phyloP scores from a whole-genome alignment of 2,329 filamentous ascomycete species.

The Trichophyton benhamiae region DNA sequence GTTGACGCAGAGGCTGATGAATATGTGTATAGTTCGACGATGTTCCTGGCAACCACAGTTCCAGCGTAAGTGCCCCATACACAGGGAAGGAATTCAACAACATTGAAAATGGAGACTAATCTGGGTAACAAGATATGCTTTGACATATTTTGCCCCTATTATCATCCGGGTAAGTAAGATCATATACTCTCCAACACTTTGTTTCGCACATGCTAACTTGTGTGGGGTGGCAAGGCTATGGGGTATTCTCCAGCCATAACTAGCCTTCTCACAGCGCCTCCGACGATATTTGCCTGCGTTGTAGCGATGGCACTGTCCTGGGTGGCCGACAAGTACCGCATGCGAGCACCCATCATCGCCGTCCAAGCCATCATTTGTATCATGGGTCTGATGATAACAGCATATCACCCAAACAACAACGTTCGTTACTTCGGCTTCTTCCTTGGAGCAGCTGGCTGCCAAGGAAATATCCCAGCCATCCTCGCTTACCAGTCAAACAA shows the following conservation, averaged over 20 bases:
- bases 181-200: background rate
- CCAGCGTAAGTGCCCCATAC: slow-evolving; percentile 6
- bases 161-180: slow-evolving; percentile 14
- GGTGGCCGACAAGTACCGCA: slow-evolving; percentile 20
- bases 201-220: background rate
- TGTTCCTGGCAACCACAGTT: slow-evolving; percentile 9
- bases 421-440: slow-evolving; percentile 22
- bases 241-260: slow-evolving; percentile 19
- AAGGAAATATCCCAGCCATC: slow-evolving; percentile 21
- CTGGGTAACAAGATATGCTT: slow-evolving; percentile 4
- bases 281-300: slow-evolving; percentile 18
- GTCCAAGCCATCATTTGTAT: slow-evolving; percentile 19
- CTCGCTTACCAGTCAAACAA: slow-evolving; percentile 26
- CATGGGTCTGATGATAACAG: slow-evolving; percentile 20
- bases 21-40: slow-evolving; percentile 6
- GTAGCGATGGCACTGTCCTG: slow-evolving; percentile 17
- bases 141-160: slow-evolving; percentile 9
- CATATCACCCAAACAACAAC: slow-evolving; percentile 15
- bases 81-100: background rate
- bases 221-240: slow-evolving; percentile 18
- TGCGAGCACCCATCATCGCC: slow-evolving; percentile 19
- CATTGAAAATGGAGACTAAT: background rate
- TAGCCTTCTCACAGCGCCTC: slow-evolving; percentile 22
- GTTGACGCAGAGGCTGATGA: background rate
- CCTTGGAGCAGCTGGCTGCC: slow-evolving; percentile 19